Evolutionary conservation across 805 yeast species (phyloP).

Genomic region (Millerago galiae): DNA sequence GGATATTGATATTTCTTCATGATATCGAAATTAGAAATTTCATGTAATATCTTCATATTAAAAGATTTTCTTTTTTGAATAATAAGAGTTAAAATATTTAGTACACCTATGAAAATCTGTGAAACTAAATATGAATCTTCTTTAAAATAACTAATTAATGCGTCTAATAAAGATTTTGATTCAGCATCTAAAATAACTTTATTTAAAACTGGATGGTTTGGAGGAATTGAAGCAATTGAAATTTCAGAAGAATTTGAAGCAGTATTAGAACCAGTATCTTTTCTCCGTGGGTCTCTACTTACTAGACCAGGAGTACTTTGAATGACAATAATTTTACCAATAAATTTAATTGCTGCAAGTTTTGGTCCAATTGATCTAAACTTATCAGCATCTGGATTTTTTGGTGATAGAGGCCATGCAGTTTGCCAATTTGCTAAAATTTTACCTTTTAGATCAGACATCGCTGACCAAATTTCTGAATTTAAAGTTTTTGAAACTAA

Average conservation of each 20-base stretch:
- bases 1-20: conserved; percentile 48
- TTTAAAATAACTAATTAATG: conserved; percentile 48
- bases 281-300: conserved; percentile 21
- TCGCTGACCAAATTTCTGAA: conserved; percentile 44
- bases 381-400: conserved; percentile 21
- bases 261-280: conserved; percentile 3
- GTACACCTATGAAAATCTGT: conserved; percentile 57
- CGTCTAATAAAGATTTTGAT: conserved; percentile 61
- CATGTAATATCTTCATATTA: conserved; percentile 48
- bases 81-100: conserved; percentile 57
- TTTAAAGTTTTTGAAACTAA: conserved; percentile 37
- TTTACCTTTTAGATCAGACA: conserved; percentile 48
- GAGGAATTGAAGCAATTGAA: conserved; percentile 14
- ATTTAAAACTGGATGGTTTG: conserved; percentile 61
- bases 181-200: conserved; percentile 56
- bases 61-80: conserved; percentile 62
- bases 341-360: conserved; percentile 67
- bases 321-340: conserved; percentile 49
- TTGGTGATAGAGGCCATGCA: conserved; percentile 43
- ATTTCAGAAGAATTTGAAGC: conserved; percentile 18
- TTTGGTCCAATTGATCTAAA: conserved; percentile 50
- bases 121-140: conserved; percentile 50
- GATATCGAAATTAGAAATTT: conserved; percentile 54
- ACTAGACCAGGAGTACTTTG: conserved; percentile 38
- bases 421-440: conserved; percentile 59